Base-by-base conservation (phyloP, 2,329 filamentous ascomycete genomes). In the Polychaeton citri region DNA sequence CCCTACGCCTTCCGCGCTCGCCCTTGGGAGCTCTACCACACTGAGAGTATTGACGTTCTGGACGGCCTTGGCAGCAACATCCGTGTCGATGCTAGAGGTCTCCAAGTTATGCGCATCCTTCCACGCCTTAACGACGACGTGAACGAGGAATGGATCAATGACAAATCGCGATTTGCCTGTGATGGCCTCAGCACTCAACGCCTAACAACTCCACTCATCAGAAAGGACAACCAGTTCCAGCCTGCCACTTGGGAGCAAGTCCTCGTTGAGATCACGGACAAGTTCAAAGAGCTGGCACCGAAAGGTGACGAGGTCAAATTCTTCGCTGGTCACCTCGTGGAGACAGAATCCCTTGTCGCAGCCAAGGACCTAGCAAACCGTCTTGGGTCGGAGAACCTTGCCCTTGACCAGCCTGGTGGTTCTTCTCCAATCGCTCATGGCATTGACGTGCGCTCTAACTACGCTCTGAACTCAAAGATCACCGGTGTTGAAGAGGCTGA, bases 101-200 rank as follows among this genome's bases (percentile, higher is more conserved):
- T 95, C 46, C 87, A 96, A 65, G 88, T 98, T 35, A 94, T 98
- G 87, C 80, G 90, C 51, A 72, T 98, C 41, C 58, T 95, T 12
- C 90, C 90, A 40, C 76, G 90, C 51, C 71, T 98, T 42, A 98
- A 98, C 59, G 90, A 98, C 57, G 87, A 96, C 52, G 77, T 98
- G 52, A 98, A 98, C 61, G 90, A 98, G 67, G 90, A 98, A 63
- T 98, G 90, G 90, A 96, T 98, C 61, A 90, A 96, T 63, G 90
- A 98, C 69, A 98, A 96, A 72, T 79, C 85, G 28, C 78, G 90
- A 46, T 98, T 96, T 59, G 88, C 90, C 30, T 93, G 87, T 59
- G 90, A 98, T 59, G 90, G 90, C 34, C 71, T 98, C 47, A 93
- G 87, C 74, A 96, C 88, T 32, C 90, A 98, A 64, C 77, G 90